Conservation (phyloP, 306 rosid genomes). For the Citrullus amarus region DNA sequence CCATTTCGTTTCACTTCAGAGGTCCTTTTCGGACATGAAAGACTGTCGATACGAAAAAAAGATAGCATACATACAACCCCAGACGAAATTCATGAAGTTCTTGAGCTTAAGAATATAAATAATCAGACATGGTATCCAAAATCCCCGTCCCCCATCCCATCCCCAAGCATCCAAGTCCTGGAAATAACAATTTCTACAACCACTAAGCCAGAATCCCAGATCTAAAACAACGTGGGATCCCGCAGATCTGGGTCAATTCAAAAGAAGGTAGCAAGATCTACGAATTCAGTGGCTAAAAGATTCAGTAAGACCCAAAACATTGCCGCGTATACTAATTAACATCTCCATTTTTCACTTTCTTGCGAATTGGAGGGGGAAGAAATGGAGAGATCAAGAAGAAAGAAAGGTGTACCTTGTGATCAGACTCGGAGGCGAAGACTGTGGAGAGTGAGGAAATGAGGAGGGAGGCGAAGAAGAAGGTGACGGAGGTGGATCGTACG, state of each 20-base stretch:
- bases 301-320: neutral
- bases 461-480: conserved; percentile 19
- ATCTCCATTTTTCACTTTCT: neutral
- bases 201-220: neutral
- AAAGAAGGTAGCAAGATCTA: neutral
- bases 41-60: neutral
- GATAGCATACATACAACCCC: neutral
- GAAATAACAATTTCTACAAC: neutral
- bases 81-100: neutral
- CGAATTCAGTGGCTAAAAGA: neutral
- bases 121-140: neutral
- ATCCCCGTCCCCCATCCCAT: neutral
- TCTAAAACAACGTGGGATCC: neutral
- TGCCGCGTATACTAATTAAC: neutral
- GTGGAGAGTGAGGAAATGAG: conserved; percentile 27
- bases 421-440: conserved; percentile 66
- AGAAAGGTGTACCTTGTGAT: conserved; percentile 61
- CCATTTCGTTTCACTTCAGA: neutral
- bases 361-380: neutral
- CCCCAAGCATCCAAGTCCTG: neutral
- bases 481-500: conserved; percentile 38
- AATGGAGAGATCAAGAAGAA: neutral
- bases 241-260: conserved; percentile 4
- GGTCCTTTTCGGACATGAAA: neutral
- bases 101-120: neutral